Base-by-base conservation (phyloP, 352 stramenopile genomes). In the Globisporangium camurandrum region DNA sequence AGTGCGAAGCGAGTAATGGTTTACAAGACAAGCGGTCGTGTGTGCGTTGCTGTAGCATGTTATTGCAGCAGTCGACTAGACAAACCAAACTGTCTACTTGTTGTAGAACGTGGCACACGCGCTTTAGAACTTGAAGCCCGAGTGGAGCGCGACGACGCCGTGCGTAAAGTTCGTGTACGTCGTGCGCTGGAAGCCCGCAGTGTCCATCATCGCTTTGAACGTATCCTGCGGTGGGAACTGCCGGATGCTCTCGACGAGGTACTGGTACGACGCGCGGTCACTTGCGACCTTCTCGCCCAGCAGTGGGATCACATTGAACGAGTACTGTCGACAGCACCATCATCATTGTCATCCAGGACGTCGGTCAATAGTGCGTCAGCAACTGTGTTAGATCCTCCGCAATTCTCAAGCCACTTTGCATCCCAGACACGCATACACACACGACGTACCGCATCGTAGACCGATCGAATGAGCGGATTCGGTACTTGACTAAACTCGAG, bases 211-310 rank as follows among this genome's bases (percentile, higher is more conserved):
- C 17, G 64, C 53, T 62, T 97, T 77, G 42, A 99, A 95, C 61
- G 96, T 80, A 16, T 98, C 85, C 69, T 99, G 95, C 33, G 87
- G 80, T n/a, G 95, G 96, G 69, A 99, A 99, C 65, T 98, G 96
- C 44, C 97, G 88, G 64, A 99, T 99, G 66, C 91, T 98, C 69
- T 99, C 97, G 12, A 99, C 97, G 22, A 99, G 58, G 65, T 99
- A 99, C 75, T 92, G 95, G 78, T 99, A 99, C 16, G 95, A 98
- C 48, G 86, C 79, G 39, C 90, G 81, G 84, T 99, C 96, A 56
- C 95, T 92, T 6, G 93, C 92, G 9, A 99, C 87, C 49, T 97
- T 83, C 62, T 99, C 80, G 20, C 91, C 93, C 31, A 98, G 70
- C 20, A 86, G 65, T 27, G 97, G 97, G 60, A 99, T 99, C 28